These are phyloP conservation scores for Geosmithia flava DNA, from an alignment of 2,329 filamentous ascomycete genomes.

Conservation along the genomic window DNA sequence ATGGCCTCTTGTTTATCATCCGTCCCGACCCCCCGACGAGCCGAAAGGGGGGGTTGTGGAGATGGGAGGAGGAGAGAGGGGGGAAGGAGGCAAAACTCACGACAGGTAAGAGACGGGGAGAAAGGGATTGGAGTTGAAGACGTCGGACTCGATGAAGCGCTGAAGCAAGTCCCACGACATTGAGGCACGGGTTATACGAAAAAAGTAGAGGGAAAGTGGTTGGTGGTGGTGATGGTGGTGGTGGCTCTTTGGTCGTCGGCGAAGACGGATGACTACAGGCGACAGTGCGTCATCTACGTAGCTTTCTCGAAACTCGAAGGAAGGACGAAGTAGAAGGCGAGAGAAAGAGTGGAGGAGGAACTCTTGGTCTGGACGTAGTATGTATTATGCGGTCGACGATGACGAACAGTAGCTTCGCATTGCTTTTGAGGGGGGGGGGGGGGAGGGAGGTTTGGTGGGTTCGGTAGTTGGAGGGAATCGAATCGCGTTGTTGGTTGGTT, in stretches of 20 bases:
- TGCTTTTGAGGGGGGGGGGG: background rate
- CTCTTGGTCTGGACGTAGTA: no score
- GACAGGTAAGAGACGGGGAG: constrained; percentile 81
- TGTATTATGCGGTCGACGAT: background rate
- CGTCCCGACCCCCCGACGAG: background rate
- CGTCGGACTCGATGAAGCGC: constrained; percentile 85
- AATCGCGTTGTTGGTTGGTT: background rate
- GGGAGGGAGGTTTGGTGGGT: no score
- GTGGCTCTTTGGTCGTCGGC: background rate
- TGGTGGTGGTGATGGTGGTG: background rate
- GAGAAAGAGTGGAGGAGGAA: background rate
- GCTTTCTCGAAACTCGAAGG: background rate
- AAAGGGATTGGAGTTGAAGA: constrained; percentile 85
- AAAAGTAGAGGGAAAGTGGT: constrained; percentile 6
- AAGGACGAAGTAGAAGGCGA: background rate
- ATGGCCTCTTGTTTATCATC: no score
- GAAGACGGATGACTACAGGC: background rate
- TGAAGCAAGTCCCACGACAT: constrained; percentile 82
- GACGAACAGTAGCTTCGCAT: background rate
- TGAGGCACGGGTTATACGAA: constrained; percentile 21
- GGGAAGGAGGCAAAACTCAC: constrained; percentile 38
- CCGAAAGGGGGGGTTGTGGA: background rate
- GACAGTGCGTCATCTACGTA: constrained; percentile 1
- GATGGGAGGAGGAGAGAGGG: background rate
- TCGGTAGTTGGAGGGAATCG: background rate